Base-by-base conservation (phyloP, 257 asterid species). In the Solanum peruvianum region DNA sequence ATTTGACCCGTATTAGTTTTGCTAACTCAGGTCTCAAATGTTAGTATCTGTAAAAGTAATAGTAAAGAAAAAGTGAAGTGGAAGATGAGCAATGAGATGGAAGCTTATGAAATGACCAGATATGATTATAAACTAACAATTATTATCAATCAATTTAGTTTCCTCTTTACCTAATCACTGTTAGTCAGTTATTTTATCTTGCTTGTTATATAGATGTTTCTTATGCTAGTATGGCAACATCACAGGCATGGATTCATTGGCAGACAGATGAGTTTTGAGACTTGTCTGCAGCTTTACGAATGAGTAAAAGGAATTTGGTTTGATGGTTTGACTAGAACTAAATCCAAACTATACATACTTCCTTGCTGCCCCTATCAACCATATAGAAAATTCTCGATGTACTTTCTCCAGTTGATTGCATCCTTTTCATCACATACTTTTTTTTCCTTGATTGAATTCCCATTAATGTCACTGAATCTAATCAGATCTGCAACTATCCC, bases 401-500 rank as follows among this genome's bases (percentile, higher is more conserved):
- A 80, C 69, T 47, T 80, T 78, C n/a, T 78, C 64, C 84, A 78
- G 41, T 78, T 27, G 58, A 45, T 27, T 49, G 83, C 47, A 39
- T 84, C 49, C 52, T 88, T 86, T 37, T 71, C 56, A 87, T 64
- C 44, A 18, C 69, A 29, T 47, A 16, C 66, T 49, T 80, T 78
- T 47, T 45, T 47, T 47, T 4, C 39, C 70, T 70, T 67, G 83
- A 6, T 80, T 33, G 81, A 37, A 73, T 66, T 76, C 67, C 88
- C 80, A 31, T n/a, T 58, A 47, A 80, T 18, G 66, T 49, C 29
- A 47, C 7, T 81, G 37, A 35, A 27, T 73, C 80, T 87, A 11
- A 76, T 88, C 94, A 97, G 98, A 87, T 97, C 44, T 97, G 99
- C 96, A 97, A 97, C 87, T 97, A 97, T 92, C 99, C 99, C 42